Evolutionary conservation across 169 alveolate genomes (phyloP).

Genomic region (Ichthyophthirius multifiliis): DNA sequence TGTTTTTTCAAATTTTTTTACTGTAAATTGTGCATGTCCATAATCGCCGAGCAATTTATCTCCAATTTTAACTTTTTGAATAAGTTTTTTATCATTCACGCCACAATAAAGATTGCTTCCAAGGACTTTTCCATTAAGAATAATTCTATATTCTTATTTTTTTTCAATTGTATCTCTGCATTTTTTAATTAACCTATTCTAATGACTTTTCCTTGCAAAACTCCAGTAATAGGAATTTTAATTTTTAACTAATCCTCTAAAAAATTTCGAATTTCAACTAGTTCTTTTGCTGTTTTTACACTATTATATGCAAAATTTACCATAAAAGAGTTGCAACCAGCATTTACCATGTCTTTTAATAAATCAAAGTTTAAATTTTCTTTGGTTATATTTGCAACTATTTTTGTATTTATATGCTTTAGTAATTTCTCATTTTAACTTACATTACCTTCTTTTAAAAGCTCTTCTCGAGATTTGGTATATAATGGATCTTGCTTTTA

Average conservation of each 20-base stretch:
- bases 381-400: not conserved
- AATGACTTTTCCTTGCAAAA: conserved; percentile 20
- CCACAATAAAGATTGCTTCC: not conserved
- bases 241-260: conserved; percentile 23
- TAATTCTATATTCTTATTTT: conserved; percentile 1
- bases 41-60: not conserved
- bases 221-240: conserved; percentile 27
- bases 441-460: conserved; percentile 4
- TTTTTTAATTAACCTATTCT: conserved; percentile 25
- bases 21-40: not conserved
- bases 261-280: not conserved
- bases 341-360: not conserved
- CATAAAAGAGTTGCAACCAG: conserved; percentile 3
- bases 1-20: not conserved
- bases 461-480: conserved; percentile 8
- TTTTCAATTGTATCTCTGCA: conserved; percentile 16
- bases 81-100: not conserved
- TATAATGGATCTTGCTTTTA: no score
- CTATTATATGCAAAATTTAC: not conserved
- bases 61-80: conserved; percentile 3
- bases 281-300: not conserved
- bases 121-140: not conserved
- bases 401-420: not conserved
- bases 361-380: not conserved
- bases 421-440: no score